A percentile compares a stretch with the other conserved stretches of the same genome.
Evolutionary conservation across 148 eudicot genomes (phyloP).

Genomic region (Chenopodium quinoa): DNA sequence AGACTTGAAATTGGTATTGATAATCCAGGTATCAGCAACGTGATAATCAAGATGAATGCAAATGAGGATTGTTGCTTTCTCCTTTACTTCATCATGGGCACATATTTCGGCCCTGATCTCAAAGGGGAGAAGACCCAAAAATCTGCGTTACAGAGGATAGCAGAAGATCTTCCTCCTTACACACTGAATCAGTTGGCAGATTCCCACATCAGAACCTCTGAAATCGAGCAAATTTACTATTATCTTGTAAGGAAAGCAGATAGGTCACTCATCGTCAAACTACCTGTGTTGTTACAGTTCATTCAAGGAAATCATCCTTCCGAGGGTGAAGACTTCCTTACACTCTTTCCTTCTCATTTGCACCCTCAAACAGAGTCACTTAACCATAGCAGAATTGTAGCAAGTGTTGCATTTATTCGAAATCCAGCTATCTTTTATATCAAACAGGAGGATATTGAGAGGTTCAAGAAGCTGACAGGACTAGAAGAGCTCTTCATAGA

Average conservation of each 20-base stretch:
- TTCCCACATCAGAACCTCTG: constrained; percentile 48
- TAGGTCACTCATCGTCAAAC: constrained; percentile 46
- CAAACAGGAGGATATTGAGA: constrained; percentile 43
- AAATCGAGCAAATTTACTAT: constrained; percentile 66
- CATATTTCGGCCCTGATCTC: constrained; percentile 76
- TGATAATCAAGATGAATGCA: constrained; percentile 18
- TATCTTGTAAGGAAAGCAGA: constrained; percentile 64
- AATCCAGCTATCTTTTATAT: constrained; percentile 48
- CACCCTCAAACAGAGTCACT: constrained; percentile 47
- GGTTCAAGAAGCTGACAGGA: constrained; percentile 63
- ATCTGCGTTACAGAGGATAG: constrained; percentile 57
- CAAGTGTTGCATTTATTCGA: constrained; percentile 48
- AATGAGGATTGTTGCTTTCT: constrained; percentile 69
- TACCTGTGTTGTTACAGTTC: constrained; percentile 46
- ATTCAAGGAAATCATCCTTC: constrained; percentile 56
- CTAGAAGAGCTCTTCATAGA: constrained; percentile 46
- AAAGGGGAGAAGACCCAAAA: constrained; percentile 44
- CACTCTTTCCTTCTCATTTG: constrained; percentile 64
- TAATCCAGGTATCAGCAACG: constrained; percentile 18
- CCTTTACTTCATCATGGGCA: constrained; percentile 68
- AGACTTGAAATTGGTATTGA: not conserved
- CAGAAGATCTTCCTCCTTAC: constrained; percentile 59
- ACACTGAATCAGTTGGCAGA: constrained; percentile 49
- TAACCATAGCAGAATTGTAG: constrained; percentile 33
- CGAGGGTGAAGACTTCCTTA: constrained; percentile 40